phyloP scores from a whole-genome alignment of 345 rosid species.

The Geranium rotundifolium region DNA sequence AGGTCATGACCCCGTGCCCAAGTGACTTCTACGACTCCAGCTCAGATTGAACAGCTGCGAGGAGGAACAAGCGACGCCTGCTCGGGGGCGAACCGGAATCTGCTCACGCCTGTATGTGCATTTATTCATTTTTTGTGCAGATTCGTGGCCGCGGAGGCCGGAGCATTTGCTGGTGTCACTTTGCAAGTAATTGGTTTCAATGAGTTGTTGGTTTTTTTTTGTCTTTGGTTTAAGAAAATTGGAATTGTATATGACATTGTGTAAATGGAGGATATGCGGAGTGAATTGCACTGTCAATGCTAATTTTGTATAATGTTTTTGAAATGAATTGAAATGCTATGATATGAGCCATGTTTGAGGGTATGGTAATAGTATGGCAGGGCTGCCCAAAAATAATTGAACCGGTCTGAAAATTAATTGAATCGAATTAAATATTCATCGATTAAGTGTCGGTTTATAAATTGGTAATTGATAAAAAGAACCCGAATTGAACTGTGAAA shows the following conservation, averaged over 20 bases:
- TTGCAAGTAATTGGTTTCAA: slow-evolving; percentile 4
- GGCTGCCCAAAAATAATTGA: no score
- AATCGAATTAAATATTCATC: no score
- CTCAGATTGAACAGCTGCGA: slow-evolving; percentile 45
- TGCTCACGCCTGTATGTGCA: slow-evolving; percentile 15
- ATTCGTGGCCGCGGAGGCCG: slow-evolving; percentile 5
- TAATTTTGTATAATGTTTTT: slow-evolving; percentile 5
- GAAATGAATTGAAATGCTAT: no score
- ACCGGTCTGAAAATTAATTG: no score
- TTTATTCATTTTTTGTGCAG: slow-evolving; percentile 35
- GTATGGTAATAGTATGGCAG: no score
- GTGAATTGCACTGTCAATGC: slow-evolving; percentile 1
- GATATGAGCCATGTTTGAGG: no score
- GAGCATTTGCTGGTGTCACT: slow-evolving; percentile 4
- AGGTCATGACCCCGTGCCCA: slow-evolving; percentile 97
- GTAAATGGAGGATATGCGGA: slow-evolving; percentile 8
- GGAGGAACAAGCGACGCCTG: not conserved
- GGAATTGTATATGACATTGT: slow-evolving; percentile 35
- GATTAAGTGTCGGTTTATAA: no score
- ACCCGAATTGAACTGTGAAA: no score
- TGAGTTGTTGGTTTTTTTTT: not conserved
- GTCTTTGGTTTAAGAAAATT: slow-evolving; percentile 9
- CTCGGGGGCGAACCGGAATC: slow-evolving; percentile 7
- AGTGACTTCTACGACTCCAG: slow-evolving; percentile 90
- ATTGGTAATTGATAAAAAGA: no score